Evolutionary conservation across 192 early-diverging fungal species (phyloP).

Genomic region (Phycomyces blakesleeanus): DNA sequence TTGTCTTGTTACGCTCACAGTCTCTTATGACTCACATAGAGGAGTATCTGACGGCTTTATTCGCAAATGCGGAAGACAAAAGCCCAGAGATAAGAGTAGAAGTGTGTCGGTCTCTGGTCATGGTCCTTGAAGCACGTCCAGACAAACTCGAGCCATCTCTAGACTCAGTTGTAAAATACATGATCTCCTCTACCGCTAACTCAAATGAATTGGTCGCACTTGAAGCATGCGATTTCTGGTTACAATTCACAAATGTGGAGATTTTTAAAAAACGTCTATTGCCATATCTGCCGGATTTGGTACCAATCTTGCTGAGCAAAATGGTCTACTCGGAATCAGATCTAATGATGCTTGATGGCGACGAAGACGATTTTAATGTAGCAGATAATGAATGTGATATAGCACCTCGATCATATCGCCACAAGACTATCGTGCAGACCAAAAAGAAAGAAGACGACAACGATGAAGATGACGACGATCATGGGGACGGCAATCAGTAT

Average conservation of each 20-base stretch:
- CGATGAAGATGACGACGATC: slow-evolving; percentile 52
- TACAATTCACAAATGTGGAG: slow-evolving; percentile 86
- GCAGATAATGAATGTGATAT: slow-evolving; percentile 88
- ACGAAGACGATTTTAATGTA: slow-evolving; percentile 79
- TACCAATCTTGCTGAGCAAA: slow-evolving; percentile 85
- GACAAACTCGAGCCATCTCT: slow-evolving; percentile 83
- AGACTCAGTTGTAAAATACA: slow-evolving; percentile 85
- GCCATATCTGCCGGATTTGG: slow-evolving; percentile 65
- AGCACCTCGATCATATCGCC: slow-evolving; percentile 83
- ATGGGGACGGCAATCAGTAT: slow-evolving; percentile 55
- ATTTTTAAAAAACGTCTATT: slow-evolving; percentile 63
- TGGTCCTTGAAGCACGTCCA: slow-evolving; percentile 79
- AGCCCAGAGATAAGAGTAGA: slow-evolving; percentile 77
- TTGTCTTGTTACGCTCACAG: slow-evolving; percentile 70
- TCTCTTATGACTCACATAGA: slow-evolving; percentile 62
- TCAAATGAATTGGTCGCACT: slow-evolving; percentile 80
- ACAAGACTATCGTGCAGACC: slow-evolving; percentile 36
- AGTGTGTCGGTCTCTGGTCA: slow-evolving; percentile 92
- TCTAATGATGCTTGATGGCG: slow-evolving; percentile 66
- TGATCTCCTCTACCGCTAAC: slow-evolving; percentile 88
- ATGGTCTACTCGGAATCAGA: slow-evolving; percentile 97
- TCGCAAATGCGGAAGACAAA: slow-evolving; percentile 64
- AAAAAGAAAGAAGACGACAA: slow-evolving; percentile 45
- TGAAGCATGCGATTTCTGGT: slow-evolving; percentile 99
- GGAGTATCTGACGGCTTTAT: slow-evolving; percentile 70